These are phyloP conservation scores for Penium margaritaceum DNA, from an alignment of 139 green algal genomes.

Conservation along the genomic window DNA sequence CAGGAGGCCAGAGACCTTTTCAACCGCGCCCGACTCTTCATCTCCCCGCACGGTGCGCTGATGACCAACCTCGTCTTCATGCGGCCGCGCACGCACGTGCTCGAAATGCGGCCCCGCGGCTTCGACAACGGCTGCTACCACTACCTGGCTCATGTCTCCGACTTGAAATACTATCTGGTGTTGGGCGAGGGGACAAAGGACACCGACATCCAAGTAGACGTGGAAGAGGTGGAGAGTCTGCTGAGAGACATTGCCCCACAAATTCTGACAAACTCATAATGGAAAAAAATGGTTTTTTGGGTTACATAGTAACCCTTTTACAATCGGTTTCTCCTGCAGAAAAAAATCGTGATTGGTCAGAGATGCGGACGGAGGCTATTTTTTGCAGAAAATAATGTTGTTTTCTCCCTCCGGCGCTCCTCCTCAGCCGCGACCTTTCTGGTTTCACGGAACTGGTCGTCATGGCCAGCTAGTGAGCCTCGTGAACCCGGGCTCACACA, in stretches of 20 bases:
- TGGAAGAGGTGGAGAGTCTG: not conserved
- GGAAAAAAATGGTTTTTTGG: no score
- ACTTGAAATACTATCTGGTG: not conserved
- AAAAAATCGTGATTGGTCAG: no score
- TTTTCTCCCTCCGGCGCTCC: no score
- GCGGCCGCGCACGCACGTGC: not conserved
- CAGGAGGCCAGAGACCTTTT: not conserved
- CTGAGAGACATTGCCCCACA: not conserved
- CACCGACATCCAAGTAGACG: not conserved
- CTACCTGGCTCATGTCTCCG: not conserved
- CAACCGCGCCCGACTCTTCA: constrained; percentile 8
- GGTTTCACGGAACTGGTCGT: no score
- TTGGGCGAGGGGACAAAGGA: not conserved
- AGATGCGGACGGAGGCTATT: no score
- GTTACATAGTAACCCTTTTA: no score
- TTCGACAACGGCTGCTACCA: constrained; percentile 12
- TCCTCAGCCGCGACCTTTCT: no score
- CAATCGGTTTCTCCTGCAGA: no score
- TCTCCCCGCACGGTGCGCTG: not conserved
- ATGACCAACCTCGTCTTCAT: constrained; percentile 16
- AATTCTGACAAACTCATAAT: no score
- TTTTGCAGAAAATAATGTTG: no score
- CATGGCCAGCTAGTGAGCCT: no score
- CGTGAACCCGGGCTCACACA: no score
- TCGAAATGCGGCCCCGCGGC: not conserved